Evolutionary conservation across 2,329 filamentous ascomycete genomes (phyloP), one percentile per base, ranked within the genome.

Genomic region (Lecanicillium sp.): DNA sequence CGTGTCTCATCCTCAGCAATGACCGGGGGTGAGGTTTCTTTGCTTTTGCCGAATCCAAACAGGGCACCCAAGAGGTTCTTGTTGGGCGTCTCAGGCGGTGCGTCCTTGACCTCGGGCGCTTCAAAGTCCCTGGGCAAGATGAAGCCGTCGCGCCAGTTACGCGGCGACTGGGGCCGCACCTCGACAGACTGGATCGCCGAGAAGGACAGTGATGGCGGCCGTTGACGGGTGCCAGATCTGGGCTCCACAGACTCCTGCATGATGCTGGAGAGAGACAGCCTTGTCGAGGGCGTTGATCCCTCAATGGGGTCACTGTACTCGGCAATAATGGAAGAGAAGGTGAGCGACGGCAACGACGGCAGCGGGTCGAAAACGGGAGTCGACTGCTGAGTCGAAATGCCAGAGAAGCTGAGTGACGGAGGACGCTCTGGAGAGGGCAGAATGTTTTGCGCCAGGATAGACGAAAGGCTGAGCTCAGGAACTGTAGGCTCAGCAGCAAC

Each of bases 1-100:
- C 71, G 66, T 3, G 77, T 78, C 44, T 78, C 74, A 49, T 85
- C 80, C 52, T 84, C 79, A 3, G 77, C 76, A 54, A 84, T 79
- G 36, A 74, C 51, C 7, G 68, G 66, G 8, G 68, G 66, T 0
- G 61, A 57, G 3, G 59, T 50, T 15, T 57, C 54, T 41, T 61
- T 64, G 29, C 53, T 54, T 47, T 65, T 71, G 42, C 64, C 64
- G 49, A 68, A 65, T 42, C 65, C 58, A 53, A 68, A 56, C 35
- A 69, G 56, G n/a, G 66, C 58, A 32, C 60, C 60, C 42, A 71
- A 57, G 41, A 68, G 56, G 22, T 58, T 48, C 58, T 56, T 51
- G 55, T 62, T 51, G 11, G 67, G 60, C 15, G 64, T 64, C 41
- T 60, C 50, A 14, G 68, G 63, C 50, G 44, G n/a, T 54, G 49